A percentile compares a stretch with the other conserved stretches of the same genome.
Evolutionary conservation across 2,329 filamentous ascomycete genomes (phyloP).

Genomic region (Ceratocystis eucalypticola): DNA sequence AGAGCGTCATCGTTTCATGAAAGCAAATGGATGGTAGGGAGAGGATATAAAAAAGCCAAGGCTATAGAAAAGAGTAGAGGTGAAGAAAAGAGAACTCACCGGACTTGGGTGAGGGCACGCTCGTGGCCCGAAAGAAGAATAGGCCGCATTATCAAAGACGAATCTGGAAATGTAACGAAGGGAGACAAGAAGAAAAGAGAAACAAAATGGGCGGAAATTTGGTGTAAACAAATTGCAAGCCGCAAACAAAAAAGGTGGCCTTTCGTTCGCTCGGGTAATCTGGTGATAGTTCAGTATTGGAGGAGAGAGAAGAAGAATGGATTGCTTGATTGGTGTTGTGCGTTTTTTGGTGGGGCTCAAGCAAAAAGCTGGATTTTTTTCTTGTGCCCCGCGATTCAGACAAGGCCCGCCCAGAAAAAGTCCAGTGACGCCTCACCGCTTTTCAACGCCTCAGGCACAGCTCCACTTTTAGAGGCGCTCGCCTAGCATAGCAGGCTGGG

Average conservation of each 20-base stretch:
- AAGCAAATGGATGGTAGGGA: background rate
- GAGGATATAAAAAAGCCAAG: background rate
- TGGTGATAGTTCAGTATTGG: slow-evolving; percentile 18
- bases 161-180: slow-evolving; percentile 19
- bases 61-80: background rate
- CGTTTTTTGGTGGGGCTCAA: slow-evolving; percentile 20
- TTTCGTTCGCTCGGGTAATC: slow-evolving; percentile 8
- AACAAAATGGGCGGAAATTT: background rate
- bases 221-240: background rate
- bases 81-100: slow-evolving; percentile 36
- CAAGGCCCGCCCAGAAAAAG: background rate
- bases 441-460: slow-evolving; percentile 11
- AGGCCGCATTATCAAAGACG: slow-evolving; percentile 66
- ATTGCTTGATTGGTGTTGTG: slow-evolving; percentile 18
- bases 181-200: slow-evolving; percentile 7
- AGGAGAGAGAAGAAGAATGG: slow-evolving; percentile 16
- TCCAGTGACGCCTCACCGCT: background rate
- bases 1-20: too few species aligned
- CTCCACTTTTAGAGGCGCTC: slow-evolving; percentile 7
- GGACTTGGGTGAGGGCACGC: slow-evolving; percentile 89
- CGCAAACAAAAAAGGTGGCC: slow-evolving; percentile 5
- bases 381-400: slow-evolving; percentile 19
- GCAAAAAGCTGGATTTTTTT: slow-evolving; percentile 20
- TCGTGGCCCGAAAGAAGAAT: slow-evolving; percentile 94
- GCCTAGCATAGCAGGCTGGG: background rate